Conservation (phyloP, 116 monocot genomes). For the Phalaenopsis hybrid region DNA sequence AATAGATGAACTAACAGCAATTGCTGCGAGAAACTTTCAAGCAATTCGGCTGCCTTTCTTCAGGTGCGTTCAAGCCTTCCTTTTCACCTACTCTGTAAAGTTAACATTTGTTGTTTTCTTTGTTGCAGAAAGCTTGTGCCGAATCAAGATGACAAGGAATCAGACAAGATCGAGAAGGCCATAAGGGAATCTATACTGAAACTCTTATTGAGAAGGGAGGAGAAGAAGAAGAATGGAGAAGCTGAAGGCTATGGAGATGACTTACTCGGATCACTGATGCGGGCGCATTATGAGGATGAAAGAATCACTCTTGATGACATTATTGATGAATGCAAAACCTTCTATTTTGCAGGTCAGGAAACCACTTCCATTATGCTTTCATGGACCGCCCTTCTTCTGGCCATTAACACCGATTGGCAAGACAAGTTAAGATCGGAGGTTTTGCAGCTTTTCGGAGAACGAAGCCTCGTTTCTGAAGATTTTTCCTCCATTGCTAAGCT, state of each 20-base stretch:
- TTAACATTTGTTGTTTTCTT: background rate
- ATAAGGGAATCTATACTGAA: conserved; percentile 9
- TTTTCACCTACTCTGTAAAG: background rate
- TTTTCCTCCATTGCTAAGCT: conserved; percentile 6
- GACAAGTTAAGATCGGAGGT: conserved; percentile 38
- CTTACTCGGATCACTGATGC: conserved; percentile 26
- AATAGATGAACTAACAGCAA: background rate
- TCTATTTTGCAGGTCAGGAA: conserved; percentile 57
- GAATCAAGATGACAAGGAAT: conserved; percentile 10
- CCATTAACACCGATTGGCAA: conserved; percentile 32
- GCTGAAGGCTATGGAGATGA: conserved; percentile 17
- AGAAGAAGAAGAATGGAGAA: conserved; percentile 13
- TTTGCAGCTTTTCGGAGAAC: conserved; percentile 14
- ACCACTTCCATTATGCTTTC: conserved; percentile 36
- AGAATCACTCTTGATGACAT: conserved; percentile 34
- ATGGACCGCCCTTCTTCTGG: conserved; percentile 28
- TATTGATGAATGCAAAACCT: conserved; percentile 56
- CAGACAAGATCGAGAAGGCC: conserved; percentile 9
- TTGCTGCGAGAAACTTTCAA: conserved; percentile 5
- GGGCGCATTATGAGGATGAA: background rate
- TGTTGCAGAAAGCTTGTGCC: conserved; percentile 4
- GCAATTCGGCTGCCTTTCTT: conserved; percentile 4
- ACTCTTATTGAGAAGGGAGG: conserved; percentile 6
- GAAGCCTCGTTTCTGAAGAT: conserved; percentile 14
- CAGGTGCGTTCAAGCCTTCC: conserved; percentile 8